Base-by-base conservation (phyloP, 371 early-diverging fungal species). In the Catenaria anguillulae region DNA sequence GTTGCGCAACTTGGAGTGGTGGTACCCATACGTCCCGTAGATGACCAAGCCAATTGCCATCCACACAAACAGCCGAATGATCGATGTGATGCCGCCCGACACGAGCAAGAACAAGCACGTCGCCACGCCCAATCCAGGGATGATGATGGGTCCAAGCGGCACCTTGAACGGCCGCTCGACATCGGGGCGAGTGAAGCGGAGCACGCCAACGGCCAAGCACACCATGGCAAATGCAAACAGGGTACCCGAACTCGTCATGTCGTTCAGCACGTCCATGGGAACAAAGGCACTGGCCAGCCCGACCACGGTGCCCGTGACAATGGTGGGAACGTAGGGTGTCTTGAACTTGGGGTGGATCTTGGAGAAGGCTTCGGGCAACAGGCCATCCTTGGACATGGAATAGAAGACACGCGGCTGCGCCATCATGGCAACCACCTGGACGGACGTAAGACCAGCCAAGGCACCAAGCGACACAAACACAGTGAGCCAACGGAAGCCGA, bases 321-420 rank as follows among this genome's bases (percentile, higher is more conserved):
- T 54, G 0, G 87, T 88, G 31, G 88, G 73, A 13, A 85, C 63
- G 60, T 82, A 83, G 17, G 92, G 91, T 0, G 89, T 90, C 70
- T 81, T 73, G 73, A 76, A 79, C 23, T 67, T 69, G 21, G 79
- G 77, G 65, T 84, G 79, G 26, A 89, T 67, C 31, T 78, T 78
- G 54, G 83, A 77, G 65, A 90, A 84, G 26, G 76, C 60, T 10
- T 72, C 61, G 4, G 92, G 92, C 23, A 91, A 71, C 31, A 91
- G 72, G 19, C 92, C 92, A 70, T 91, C 92, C 48, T 78, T 69
- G 33, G 91, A 85, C 92, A 93, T 92, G 33, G 87, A 72, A 60
- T 81, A 84, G 62, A 92, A 86, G 50, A 93, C 88, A 60, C 92
- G 88, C 3, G 93, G 84, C 72, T 92, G 92, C 24, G 79, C 88